Evolutionary conservation across 805 yeast genomes (phyloP), one percentile per base, ranked within the genome.

Genomic region (Metschnikowia arizonensis): DNA sequence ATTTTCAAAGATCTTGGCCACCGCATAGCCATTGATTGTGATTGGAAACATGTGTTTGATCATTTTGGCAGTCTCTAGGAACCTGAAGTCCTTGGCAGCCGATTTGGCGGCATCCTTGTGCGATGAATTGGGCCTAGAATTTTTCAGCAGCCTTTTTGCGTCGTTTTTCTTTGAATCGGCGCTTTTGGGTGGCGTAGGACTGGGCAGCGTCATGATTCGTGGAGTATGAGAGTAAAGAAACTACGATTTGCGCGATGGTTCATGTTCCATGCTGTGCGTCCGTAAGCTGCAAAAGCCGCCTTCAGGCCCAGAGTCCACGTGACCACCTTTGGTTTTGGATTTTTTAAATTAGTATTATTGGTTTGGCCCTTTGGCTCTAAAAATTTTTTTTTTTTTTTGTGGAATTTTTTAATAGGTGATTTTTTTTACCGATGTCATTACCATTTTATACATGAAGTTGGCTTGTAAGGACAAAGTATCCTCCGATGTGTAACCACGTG

Each of bases 21-120:
- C 51, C 7, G 59, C 46, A 23, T 52, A 44, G 1, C 74, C 74
- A 49, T 69, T 70, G 28, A 70, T 56, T 10, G 74, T 68, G 9
- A 69, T 55, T 5, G 73, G 74, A 15, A 51, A 54, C 47, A 57
- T 61, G 15, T 56, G 52, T 30, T 59, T 59, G 24, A 65, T 46
- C 17, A 70, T 56, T 46, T 69, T 69, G 38, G 58, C 57, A n/a
- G 68, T 51, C 48, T 69, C 69, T 10, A 53, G 57, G 33, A 56
- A 56, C 44, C 61, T 56, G 35, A 55, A 56, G 35, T 59, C 62
- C 25, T 57, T 55, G 1, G 48, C 9, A 2, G 37, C 43, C 24
- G 21, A 8, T 25, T 33, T 33, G 25, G 14, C 17, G 12, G 23
- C 23, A 10, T 23, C 34, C 28, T 31, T 42, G 26, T 26, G 43